A percentile compares a stretch with the other conserved stretches of the same genome.
These are phyloP conservation scores for Omphalotus olearius DNA, from an alignment of 1,284 basidiomycete species.

Conservation along the genomic window DNA sequence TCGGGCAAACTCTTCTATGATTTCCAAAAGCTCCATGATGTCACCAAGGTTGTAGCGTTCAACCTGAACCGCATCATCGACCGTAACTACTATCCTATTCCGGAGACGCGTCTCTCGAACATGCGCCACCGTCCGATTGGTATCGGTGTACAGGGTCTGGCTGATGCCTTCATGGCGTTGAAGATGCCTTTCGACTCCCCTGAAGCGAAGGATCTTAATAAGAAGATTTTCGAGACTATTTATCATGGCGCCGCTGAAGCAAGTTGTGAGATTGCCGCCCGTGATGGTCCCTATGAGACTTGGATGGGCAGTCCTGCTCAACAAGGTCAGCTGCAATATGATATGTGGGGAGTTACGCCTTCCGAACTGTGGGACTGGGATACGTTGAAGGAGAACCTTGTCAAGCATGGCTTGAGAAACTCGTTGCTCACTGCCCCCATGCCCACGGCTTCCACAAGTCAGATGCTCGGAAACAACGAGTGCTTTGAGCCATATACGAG, in stretches of 20 bases:
- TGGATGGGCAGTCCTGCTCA: slow-evolving; percentile 90
- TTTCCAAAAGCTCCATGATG: slow-evolving; percentile 93
- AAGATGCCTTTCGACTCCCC: slow-evolving; percentile 93
- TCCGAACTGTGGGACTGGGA: slow-evolving; percentile 97
- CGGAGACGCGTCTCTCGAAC: slow-evolving; percentile 89
- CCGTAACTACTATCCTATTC: slow-evolving; percentile 91
- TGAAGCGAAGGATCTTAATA: slow-evolving; percentile 86
- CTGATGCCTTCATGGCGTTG: slow-evolving; percentile 97
- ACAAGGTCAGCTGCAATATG: slow-evolving; percentile 89
- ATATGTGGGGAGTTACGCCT: slow-evolving; percentile 93
- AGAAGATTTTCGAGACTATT: slow-evolving; percentile 98
- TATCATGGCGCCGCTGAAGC: slow-evolving; percentile 95
- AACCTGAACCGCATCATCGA: slow-evolving; percentile 97
- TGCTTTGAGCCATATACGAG: slow-evolving; percentile 97
- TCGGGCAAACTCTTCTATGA: slow-evolving; percentile 70
- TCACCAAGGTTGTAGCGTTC: slow-evolving; percentile 87
- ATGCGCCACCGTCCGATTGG: slow-evolving; percentile 98
- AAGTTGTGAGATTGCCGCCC: slow-evolving; percentile 84
- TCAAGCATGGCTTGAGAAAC: slow-evolving; percentile 83
- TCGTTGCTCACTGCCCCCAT: slow-evolving; percentile 95
- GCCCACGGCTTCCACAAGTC: slow-evolving; percentile 98
- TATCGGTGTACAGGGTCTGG: slow-evolving; percentile 96
- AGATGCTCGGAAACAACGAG: slow-evolving; percentile 98
- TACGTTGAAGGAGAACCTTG: slow-evolving; percentile 83
- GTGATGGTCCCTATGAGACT: slow-evolving; percentile 85